These are phyloP conservation scores for Hygrophorus russula DNA, from an alignment of 768 basidiomycete species.

Conservation along the genomic window DNA sequence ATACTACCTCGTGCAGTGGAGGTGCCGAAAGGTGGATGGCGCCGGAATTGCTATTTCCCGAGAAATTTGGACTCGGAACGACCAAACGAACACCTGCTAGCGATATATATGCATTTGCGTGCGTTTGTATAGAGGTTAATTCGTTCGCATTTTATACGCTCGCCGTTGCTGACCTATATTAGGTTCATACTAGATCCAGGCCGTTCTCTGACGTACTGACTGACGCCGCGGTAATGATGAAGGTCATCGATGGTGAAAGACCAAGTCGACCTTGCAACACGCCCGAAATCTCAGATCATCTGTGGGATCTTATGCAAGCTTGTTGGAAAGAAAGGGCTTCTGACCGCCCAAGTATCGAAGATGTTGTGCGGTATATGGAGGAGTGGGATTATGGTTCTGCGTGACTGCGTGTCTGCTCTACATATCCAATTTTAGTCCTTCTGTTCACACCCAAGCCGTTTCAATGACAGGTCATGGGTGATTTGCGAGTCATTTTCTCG, in stretches of 20 bases:
- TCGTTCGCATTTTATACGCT: neutral
- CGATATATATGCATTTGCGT: slow-evolving; percentile 19
- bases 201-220: slow-evolving; percentile 1
- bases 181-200: slow-evolving; percentile 1
- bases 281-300: neutral
- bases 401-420: too few species aligned
- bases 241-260: neutral
- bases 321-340: neutral
- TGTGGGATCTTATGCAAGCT: slow-evolving; percentile 1
- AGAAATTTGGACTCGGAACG: slow-evolving; percentile 9
- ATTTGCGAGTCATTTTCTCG: too few species aligned
- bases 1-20: slow-evolving; percentile 9
- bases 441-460: too few species aligned
- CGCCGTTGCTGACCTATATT: neutral
- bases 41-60: slow-evolving; percentile 15
- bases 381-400: neutral
- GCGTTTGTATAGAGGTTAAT: slow-evolving; percentile 16
- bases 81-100: slow-evolving; percentile 12
- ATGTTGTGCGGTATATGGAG: neutral
- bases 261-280: neutral
- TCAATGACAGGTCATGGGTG: too few species aligned
- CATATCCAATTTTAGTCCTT: too few species aligned
- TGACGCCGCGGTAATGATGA: slow-evolving; percentile 3
- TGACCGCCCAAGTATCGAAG: neutral
- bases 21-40: slow-evolving; percentile 20